phyloP scores from a whole-genome alignment of 176 grass and related monocot genomes.

The Triticum dicoccoides region DNA sequence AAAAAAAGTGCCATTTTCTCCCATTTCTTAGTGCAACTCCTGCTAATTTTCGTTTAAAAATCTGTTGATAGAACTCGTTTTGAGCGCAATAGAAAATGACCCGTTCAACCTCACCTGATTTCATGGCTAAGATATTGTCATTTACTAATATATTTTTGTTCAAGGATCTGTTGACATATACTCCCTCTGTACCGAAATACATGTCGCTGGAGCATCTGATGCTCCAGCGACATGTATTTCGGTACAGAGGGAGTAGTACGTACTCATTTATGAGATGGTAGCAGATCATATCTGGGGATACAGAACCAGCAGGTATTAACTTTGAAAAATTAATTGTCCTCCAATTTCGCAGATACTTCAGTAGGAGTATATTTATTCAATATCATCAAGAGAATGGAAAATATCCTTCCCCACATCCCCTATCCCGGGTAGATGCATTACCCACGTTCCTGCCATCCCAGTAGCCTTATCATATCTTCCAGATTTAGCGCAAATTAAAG shows the following conservation, averaged over 20 bases:
- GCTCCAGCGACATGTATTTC: too few relatives aligned
- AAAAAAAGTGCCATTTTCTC: too few relatives aligned
- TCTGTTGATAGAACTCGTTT: neutral
- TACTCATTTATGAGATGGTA: neutral
- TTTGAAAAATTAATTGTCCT: neutral
- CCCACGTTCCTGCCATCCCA: neutral
- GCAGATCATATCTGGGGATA: too few relatives aligned
- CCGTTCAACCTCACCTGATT: neutral
- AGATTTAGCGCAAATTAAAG: neutral
- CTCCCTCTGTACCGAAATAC: too few relatives aligned
- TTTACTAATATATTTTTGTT: neutral
- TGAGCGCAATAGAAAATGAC: neutral
- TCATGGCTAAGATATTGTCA: neutral
- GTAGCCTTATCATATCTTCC: neutral
- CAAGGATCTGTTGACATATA: neutral
- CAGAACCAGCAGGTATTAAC: neutral
- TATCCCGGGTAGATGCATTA: neutral
- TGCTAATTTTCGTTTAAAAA: too few relatives aligned
- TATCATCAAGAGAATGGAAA: neutral
- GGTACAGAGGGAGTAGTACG: too few relatives aligned
- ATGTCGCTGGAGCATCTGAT: too few relatives aligned
- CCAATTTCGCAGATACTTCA: neutral
- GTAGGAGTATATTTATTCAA: neutral
- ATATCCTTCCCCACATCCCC: neutral
- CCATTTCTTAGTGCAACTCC: too few relatives aligned